phyloP scores from a whole-genome alignment of 2,329 filamentous ascomycete genomes.

The Sporothrix luriei region DNA sequence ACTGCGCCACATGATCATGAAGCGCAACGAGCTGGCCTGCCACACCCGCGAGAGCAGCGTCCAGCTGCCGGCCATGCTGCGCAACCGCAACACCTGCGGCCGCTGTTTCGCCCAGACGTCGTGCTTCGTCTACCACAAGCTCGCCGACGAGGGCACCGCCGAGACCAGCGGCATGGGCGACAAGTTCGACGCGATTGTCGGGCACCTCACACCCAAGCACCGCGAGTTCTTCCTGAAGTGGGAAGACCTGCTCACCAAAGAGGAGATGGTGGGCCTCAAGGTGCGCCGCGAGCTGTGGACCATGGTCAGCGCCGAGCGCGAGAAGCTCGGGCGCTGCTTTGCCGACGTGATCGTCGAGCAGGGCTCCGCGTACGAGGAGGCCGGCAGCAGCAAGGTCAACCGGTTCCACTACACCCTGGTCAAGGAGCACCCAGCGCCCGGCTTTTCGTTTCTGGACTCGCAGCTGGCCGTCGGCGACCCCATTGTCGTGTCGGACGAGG shows the following conservation, averaged over 20 bases:
- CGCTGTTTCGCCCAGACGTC: conserved; percentile 87
- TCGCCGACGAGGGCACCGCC: conserved; percentile 80
- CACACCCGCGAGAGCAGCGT: conserved; percentile 79
- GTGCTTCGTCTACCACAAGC: conserved; percentile 91
- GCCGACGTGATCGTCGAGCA: conserved; percentile 82
- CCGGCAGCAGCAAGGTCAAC: conserved; percentile 79
- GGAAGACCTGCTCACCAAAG: conserved; percentile 89
- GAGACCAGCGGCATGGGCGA: conserved; percentile 79
- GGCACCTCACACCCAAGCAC: conserved; percentile 73
- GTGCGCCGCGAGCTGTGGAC: conserved; percentile 92
- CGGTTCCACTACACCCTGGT: conserved; percentile 83
- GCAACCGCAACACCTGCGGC: conserved; percentile 77
- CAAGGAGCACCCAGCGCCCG: conserved; percentile 61
- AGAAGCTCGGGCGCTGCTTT: conserved; percentile 88
- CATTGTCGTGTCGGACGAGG: conserved; percentile 93
- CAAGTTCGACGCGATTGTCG: conserved; percentile 79
- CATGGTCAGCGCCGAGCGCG: conserved; percentile 85
- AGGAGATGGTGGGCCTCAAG: conserved; percentile 87
- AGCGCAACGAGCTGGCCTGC: conserved; percentile 85
- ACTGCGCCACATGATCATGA: conserved; percentile 93
- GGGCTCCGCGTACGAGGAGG: conserved; percentile 70
- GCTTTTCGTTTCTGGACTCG: conserved; percentile 87
- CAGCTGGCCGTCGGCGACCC: conserved; percentile 86
- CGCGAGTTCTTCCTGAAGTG: conserved; percentile 89
- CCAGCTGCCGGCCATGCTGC: conserved; percentile 82